Percentiles rank a stretch among this genome's conserved stretches.
These are phyloP conservation scores for Pterulicium gracile DNA, from an alignment of 1,284 basidiomycete species.

Conservation along the genomic window DNA sequence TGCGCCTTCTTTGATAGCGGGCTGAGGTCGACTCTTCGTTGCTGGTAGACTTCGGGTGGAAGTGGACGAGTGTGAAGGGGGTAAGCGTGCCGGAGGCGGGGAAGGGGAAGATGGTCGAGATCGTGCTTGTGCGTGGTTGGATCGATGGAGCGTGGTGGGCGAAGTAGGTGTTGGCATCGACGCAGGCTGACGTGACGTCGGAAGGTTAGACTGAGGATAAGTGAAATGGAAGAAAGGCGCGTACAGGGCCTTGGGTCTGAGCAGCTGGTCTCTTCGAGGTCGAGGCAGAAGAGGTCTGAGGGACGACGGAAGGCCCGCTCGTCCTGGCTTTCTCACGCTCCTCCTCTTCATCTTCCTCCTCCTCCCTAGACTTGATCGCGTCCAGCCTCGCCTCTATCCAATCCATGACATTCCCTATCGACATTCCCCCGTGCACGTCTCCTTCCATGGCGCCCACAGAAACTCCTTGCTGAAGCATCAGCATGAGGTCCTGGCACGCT, in stretches of 20 bases:
- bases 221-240: neutral
- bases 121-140: constrained; percentile 13
- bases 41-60: neutral
- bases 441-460: constrained; percentile 40
- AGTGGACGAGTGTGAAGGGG: neutral
- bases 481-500: constrained; percentile 66
- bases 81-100: constrained; percentile 16
- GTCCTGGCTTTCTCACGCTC: constrained; percentile 44
- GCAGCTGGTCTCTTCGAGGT: constrained; percentile 12
- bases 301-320: neutral
- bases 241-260: constrained; percentile 10
- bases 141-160: constrained; percentile 11
- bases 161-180: constrained; percentile 1
- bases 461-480: constrained; percentile 72
- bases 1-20: neutral
- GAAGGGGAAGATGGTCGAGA: constrained; percentile 19
- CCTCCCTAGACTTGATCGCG: constrained; percentile 55
- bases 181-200: neutral
- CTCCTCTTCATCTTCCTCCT: constrained; percentile 72
- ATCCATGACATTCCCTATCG: constrained; percentile 68
- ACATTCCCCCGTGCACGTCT: constrained; percentile 34
- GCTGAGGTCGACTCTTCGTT: too few species aligned
- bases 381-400: constrained; percentile 67
- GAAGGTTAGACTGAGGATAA: neutral
- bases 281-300: neutral